These are phyloP conservation scores for Fraxinus ornus DNA, from an alignment of 305 asterid species.

Conservation along the genomic window DNA sequence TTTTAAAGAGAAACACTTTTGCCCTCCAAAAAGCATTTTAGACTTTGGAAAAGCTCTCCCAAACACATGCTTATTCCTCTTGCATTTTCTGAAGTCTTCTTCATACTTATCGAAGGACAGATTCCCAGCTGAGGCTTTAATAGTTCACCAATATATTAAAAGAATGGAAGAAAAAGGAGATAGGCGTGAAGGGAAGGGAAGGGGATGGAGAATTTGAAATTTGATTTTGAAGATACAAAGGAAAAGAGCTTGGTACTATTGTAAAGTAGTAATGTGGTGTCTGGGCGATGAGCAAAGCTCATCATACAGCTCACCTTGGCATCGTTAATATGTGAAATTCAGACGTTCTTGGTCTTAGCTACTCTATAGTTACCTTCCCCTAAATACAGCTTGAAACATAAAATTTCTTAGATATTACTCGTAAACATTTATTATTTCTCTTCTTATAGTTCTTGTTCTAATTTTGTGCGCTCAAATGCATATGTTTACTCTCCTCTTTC, in stretches of 20 bases:
- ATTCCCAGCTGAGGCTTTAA: background rate
- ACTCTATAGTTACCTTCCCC: background rate
- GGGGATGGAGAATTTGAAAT: background rate
- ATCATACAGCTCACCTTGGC: conserved; percentile 8
- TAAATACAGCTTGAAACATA: conserved; percentile 1
- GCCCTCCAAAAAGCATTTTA: background rate
- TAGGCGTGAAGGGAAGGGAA: background rate
- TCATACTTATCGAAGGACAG: background rate
- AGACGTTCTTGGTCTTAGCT: background rate
- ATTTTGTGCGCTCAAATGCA: background rate
- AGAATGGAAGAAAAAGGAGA: background rate
- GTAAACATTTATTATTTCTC: background rate
- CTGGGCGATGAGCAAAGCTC: background rate
- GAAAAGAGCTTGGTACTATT: background rate
- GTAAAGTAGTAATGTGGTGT: background rate
- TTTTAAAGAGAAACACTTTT: background rate
- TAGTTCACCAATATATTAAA: background rate
- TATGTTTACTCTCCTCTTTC: background rate
- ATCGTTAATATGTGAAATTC: background rate
- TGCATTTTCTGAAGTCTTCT: background rate
- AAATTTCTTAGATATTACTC: background rate
- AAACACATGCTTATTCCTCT: background rate
- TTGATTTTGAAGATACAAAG: background rate
- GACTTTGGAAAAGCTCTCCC: background rate
- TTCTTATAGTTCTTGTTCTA: conserved; percentile 1